Conservation (phyloP, 768 basidiomycete species). For the Coprinopsis strossmayeri region DNA sequence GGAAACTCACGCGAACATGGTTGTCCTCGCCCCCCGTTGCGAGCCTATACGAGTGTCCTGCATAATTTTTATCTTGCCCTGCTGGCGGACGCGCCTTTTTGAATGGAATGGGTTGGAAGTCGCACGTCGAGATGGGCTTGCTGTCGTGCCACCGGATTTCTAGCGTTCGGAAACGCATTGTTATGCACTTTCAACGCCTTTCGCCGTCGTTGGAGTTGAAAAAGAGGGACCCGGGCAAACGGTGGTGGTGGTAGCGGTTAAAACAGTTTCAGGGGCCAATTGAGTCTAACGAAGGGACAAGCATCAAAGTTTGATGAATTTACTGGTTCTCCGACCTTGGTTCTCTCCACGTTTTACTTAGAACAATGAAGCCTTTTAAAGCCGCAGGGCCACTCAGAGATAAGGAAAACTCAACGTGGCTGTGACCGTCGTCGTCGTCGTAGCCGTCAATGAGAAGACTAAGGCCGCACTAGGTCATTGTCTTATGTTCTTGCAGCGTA, state of each 20-base stretch:
- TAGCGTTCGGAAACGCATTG: constrained; percentile 85
- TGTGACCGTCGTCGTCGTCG: too few species aligned
- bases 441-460: too few species aligned
- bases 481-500: too few species aligned
- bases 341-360: neutral
- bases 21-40: constrained; percentile 97
- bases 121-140: constrained; percentile 93
- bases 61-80: constrained; percentile 49
- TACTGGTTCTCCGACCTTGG: neutral
- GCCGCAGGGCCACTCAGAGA: neutral
- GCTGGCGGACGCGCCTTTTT: constrained; percentile 68
- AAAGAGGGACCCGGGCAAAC: neutral
- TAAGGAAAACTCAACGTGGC: too few species aligned
- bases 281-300: neutral
- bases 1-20: constrained; percentile 79
- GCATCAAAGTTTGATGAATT: constrained; percentile 1
- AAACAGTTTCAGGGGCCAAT: neutral
- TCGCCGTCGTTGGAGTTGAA: neutral
- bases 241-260: neutral
- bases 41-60: constrained; percentile 75
- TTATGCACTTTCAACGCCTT: neutral
- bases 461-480: too few species aligned
- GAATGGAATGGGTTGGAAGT: constrained; percentile 84
- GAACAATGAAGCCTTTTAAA: neutral
- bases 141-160: constrained; percentile 97